These are phyloP conservation scores for Hamigera avellanea DNA, from an alignment of 495 filamentous ascomycete species.

Conservation along the genomic window DNA sequence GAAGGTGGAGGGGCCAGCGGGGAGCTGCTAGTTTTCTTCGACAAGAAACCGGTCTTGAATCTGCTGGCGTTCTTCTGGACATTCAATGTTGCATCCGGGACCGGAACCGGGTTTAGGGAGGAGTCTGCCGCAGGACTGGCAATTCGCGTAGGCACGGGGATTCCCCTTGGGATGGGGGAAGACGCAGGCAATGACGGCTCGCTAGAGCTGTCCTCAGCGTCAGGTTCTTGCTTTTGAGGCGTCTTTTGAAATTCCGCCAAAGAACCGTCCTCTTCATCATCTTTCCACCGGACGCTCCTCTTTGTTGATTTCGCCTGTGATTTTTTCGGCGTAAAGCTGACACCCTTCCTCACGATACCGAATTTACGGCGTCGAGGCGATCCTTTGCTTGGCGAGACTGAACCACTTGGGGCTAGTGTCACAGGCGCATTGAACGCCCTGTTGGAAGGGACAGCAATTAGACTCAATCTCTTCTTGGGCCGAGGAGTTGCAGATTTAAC, in stretches of 20 bases:
- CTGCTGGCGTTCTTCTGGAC: slow-evolving; percentile 54
- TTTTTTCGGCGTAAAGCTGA: slow-evolving; percentile 80
- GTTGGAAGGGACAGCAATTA: slow-evolving; percentile 24
- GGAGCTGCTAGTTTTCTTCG: slow-evolving; percentile 58
- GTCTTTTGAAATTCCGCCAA: slow-evolving; percentile 86
- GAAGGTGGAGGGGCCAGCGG: slow-evolving; percentile 50
- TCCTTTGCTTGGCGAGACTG: slow-evolving; percentile 47
- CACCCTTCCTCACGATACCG: slow-evolving; percentile 56
- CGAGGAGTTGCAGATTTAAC: slow-evolving; percentile 57
- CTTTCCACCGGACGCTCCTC: slow-evolving; percentile 80
- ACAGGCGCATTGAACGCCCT: slow-evolving; percentile 18
- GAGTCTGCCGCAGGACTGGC: slow-evolving; percentile 19
- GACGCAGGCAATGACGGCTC: slow-evolving; percentile 32
- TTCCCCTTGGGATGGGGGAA: slow-evolving; percentile 32
- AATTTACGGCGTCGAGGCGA: slow-evolving; percentile 75
- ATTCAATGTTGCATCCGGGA: slow-evolving; percentile 22
- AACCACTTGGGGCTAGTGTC: slow-evolving; percentile 26
- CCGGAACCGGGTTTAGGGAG: slow-evolving; percentile 17
- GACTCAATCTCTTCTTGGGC: slow-evolving; percentile 52
- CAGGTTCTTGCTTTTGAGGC: slow-evolving; percentile 47
- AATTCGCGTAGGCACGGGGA: slow-evolving; percentile 28
- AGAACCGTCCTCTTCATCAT: slow-evolving; percentile 75
- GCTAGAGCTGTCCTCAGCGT: slow-evolving; percentile 40
- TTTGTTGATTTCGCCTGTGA: slow-evolving; percentile 48
- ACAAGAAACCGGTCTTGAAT: slow-evolving; percentile 85